Evolutionary conservation across 2,329 filamentous ascomycete species (phyloP).

Genomic region (Curvularia lunata): DNA sequence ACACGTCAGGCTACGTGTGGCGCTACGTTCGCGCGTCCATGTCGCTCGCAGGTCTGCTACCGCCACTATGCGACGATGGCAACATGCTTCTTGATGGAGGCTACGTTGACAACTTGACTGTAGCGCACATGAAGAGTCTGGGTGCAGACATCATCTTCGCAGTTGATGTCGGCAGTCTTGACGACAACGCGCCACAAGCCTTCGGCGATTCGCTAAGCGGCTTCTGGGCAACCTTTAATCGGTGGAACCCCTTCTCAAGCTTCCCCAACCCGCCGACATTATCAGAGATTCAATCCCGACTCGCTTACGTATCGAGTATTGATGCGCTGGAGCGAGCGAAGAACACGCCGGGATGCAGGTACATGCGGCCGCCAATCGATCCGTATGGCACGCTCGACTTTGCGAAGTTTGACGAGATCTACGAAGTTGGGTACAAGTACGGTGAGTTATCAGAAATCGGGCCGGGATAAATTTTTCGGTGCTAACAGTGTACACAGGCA

Average conservation of each 20-base stretch:
- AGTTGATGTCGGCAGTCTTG: slow-evolving; percentile 89
- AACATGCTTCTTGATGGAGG: slow-evolving; percentile 96
- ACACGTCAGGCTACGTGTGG: slow-evolving; percentile 97
- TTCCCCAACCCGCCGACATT: slow-evolving; percentile 92
- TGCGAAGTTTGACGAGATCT: slow-evolving; percentile 97
- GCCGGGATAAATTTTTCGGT: neutral
- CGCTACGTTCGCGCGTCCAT: slow-evolving; percentile 95
- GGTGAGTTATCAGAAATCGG: slow-evolving; percentile 46
- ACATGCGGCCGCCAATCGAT: slow-evolving; percentile 96
- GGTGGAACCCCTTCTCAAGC: slow-evolving; percentile 94
- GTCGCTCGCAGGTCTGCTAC: slow-evolving; percentile 90
- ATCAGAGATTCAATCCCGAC: slow-evolving; percentile 90
- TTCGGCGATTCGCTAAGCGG: slow-evolving; percentile 96
- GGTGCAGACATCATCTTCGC: slow-evolving; percentile 95
- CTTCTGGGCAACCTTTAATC: slow-evolving; percentile 91
- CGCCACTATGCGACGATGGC: slow-evolving; percentile 94
- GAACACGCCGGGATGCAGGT: slow-evolving; percentile 85
- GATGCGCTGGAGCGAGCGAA: slow-evolving; percentile 95
- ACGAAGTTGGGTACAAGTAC: slow-evolving; percentile 83
- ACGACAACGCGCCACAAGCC: slow-evolving; percentile 87
- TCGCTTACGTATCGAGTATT: slow-evolving; percentile 94
- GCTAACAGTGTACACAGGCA: slow-evolving; percentile 50
- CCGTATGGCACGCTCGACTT: slow-evolving; percentile 94
- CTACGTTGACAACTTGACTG: slow-evolving; percentile 96
- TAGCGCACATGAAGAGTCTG: slow-evolving; percentile 94